phyloP scores from a whole-genome alignment of 73 alveolate genomes.

The Tetrahymena borealis region DNA sequence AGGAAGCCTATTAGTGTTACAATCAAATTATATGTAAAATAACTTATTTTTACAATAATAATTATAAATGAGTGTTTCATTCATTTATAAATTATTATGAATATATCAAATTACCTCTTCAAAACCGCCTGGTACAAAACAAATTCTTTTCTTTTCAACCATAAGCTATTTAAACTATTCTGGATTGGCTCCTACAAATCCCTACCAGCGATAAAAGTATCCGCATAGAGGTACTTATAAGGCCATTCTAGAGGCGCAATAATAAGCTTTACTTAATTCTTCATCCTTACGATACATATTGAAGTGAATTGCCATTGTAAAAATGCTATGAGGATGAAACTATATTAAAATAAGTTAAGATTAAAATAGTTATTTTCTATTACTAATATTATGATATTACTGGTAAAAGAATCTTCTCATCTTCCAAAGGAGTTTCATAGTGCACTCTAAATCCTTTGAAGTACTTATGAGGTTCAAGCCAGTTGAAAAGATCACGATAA shows the following conservation, averaged over 20 bases:
- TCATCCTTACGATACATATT: background rate
- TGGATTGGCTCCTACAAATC: background rate
- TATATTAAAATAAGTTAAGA: background rate
- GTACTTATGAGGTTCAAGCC: background rate
- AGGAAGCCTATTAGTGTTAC: background rate
- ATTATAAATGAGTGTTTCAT: too few relatives aligned
- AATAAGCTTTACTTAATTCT: background rate
- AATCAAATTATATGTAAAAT: background rate
- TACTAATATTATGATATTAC: background rate
- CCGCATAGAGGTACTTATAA: background rate
- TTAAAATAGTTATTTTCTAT: background rate
- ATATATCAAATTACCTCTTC: background rate
- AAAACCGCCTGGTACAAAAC: background rate
- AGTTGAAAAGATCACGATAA: background rate
- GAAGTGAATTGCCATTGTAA: background rate
- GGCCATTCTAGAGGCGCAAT: background rate
- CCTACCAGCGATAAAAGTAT: background rate
- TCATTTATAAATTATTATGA: too few relatives aligned
- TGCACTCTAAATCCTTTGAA: background rate
- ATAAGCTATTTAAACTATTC: background rate
- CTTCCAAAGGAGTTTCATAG: background rate
- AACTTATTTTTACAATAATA: background rate
- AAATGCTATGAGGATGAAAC: background rate
- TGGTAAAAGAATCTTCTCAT: background rate
- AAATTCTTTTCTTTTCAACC: background rate